These are phyloP conservation scores for Salix dunnii DNA, from an alignment of 345 rosid species.

Conservation along the genomic window DNA sequence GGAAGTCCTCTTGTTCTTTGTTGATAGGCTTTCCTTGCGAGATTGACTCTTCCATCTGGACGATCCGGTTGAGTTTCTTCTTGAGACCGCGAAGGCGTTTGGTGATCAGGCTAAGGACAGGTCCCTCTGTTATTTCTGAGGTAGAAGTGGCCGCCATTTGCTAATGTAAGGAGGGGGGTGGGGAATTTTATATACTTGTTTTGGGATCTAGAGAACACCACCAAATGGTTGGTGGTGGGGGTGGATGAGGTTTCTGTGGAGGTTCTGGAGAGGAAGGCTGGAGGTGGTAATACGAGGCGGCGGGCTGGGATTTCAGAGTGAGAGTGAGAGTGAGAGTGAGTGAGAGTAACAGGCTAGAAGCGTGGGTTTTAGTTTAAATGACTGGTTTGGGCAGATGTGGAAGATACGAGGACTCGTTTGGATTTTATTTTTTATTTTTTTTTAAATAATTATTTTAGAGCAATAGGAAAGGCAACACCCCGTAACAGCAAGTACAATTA, in stretches of 20 bases:
- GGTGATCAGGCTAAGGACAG: constrained; percentile 73
- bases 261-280: not conserved
- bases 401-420: not conserved
- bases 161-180: not conserved
- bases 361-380: not conserved
- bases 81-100: constrained; percentile 92
- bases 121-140: constrained; percentile 58
- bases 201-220: not conserved
- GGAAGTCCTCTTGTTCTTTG: constrained; percentile 83
- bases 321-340: not conserved
- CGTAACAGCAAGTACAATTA: too few relatives aligned
- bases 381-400: not conserved
- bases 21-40: constrained; percentile 75
- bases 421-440: not conserved
- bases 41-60: constrained; percentile 74
- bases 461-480: too few relatives aligned
- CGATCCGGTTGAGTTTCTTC: constrained; percentile 75
- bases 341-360: too few relatives aligned
- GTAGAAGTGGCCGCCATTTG: constrained; percentile 31
- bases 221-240: not conserved
- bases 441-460: too few relatives aligned
- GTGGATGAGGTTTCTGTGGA: not conserved
- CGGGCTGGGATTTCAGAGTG: not conserved
- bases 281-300: constrained; percentile 1
- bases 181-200: not conserved